phyloP scores from a whole-genome alignment of 2,329 filamentous ascomycete genomes.

The Cryphonectria nitschkei region DNA sequence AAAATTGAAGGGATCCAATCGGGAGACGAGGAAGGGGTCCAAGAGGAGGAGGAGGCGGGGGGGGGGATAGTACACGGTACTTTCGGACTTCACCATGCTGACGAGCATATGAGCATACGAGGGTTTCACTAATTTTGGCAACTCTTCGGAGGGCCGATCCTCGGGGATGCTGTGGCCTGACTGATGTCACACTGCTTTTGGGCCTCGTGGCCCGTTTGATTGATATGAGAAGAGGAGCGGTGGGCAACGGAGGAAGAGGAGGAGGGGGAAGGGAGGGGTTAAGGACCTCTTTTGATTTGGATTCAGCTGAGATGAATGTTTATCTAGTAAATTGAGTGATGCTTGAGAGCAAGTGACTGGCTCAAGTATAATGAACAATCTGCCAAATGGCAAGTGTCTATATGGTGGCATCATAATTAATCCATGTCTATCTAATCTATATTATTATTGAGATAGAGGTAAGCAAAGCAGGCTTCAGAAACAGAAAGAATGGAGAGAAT shows the following conservation, averaged over 20 bases:
- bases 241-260: not conserved
- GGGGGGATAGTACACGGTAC: not conserved
- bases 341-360: too few relatives aligned
- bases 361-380: too few relatives aligned
- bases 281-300: not conserved
- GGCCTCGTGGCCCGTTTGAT: not conserved
- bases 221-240: not conserved
- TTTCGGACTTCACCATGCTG: not conserved
- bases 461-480: not conserved
- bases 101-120: not conserved
- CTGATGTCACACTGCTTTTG: not conserved
- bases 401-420: not conserved
- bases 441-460: not conserved
- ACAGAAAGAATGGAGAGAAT: not conserved
- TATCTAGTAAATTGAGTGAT: too few relatives aligned
- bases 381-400: not conserved
- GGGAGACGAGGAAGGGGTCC: not conserved
- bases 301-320: not conserved
- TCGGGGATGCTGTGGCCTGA: not conserved
- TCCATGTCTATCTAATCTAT: not conserved
- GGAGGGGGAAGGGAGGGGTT: too few relatives aligned
- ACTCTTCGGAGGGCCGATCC: not conserved
- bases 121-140: not conserved
- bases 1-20: not conserved
- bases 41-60: not conserved